Conservation (phyloP, 2,329 filamentous ascomycete genomes). For the Phialophora tarda region DNA sequence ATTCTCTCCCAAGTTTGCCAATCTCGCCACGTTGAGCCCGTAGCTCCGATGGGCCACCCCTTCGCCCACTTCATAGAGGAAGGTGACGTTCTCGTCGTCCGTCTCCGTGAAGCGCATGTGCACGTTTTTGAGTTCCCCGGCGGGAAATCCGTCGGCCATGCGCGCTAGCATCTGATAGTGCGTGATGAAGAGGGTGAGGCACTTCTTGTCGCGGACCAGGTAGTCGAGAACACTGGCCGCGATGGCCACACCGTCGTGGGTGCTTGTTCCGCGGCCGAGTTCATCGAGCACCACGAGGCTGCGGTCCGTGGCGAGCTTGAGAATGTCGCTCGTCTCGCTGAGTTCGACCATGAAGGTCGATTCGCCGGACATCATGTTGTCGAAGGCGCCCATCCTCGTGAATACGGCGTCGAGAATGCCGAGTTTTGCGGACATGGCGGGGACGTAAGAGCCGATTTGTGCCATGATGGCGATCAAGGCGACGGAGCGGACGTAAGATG, state of each 20-base stretch:
- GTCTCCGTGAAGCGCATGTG: conserved; percentile 85
- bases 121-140: conserved; percentile 76
- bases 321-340: conserved; percentile 86
- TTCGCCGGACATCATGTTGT: conserved; percentile 94
- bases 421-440: conserved; percentile 73
- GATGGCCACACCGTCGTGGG: conserved; percentile 95
- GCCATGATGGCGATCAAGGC: conserved; percentile 92
- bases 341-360: conserved; percentile 98
- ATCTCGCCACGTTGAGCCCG: conserved; percentile 85
- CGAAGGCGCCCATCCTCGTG: conserved; percentile 93
- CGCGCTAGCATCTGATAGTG: conserved; percentile 90
- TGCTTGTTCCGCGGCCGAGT: conserved; percentile 88
- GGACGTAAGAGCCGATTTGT: conserved; percentile 93
- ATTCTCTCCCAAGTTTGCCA: conserved; percentile 78
- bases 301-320: conserved; percentile 83
- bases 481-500: conserved; percentile 91
- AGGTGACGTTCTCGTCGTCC: conserved; percentile 80
- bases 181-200: conserved; percentile 92
- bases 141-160: conserved; percentile 70
- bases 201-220: conserved; percentile 73
- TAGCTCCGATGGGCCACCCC: conserved; percentile 94
- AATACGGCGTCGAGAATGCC: conserved; percentile 90
- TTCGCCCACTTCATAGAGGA: conserved; percentile 88
- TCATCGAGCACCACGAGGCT: conserved; percentile 93
- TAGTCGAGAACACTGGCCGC: conserved; percentile 89